Evolutionary conservation across 305 asterid genomes (phyloP).

Genomic region (Solanum aculeatissimum): DNA sequence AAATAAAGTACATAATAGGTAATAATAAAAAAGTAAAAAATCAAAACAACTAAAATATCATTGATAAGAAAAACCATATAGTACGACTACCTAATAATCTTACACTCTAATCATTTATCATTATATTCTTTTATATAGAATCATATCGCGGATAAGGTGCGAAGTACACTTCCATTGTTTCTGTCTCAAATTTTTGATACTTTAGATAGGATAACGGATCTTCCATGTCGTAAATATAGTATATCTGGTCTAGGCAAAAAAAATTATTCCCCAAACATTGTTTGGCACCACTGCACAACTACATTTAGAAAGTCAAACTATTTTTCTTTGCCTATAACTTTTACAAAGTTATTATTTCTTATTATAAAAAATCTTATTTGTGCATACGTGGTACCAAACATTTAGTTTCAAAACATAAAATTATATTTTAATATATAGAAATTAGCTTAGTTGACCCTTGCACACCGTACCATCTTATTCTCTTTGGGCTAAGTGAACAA

Average conservation of each 20-base stretch:
- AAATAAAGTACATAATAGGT: not conserved
- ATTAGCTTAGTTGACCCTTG: not conserved
- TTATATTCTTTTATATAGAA: not conserved
- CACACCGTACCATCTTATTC: not conserved
- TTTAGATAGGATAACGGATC: not conserved
- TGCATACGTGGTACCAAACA: not conserved
- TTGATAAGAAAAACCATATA: not conserved
- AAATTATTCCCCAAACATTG: not conserved
- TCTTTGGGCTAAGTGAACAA: not conserved
- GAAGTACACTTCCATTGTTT: not conserved
- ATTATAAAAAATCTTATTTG: not conserved
- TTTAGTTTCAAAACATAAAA: not conserved
- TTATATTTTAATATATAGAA: not conserved
- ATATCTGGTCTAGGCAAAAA: not conserved
- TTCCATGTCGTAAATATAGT: not conserved
- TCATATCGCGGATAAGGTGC: not conserved
- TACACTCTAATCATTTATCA: accelerated
- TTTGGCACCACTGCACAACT: not conserved
- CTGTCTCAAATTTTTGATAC: not conserved
- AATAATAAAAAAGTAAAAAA: not conserved
- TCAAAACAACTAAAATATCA: not conserved
- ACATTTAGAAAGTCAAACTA: not conserved
- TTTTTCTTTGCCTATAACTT: too few species aligned
- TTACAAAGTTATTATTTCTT: not conserved
- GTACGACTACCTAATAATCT: accelerated